These are phyloP conservation scores for Mycotypha africana DNA, from an alignment of 371 early-diverging fungal species.

Conservation along the genomic window DNA sequence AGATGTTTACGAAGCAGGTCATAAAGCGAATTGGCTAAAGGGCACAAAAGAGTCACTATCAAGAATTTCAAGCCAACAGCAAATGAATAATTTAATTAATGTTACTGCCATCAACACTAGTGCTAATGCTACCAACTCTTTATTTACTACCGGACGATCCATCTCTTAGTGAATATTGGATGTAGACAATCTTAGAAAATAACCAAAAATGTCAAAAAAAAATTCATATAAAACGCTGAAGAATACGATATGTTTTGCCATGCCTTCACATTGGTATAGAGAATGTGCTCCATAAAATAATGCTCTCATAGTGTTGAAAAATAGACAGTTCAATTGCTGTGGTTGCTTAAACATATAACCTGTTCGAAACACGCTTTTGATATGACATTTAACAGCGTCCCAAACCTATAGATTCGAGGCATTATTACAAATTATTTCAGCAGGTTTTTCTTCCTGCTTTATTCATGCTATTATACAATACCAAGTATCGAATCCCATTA, in stretches of 20 bases:
- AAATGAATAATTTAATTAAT: slow-evolving; percentile 8
- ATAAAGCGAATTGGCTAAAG: slow-evolving; percentile 56
- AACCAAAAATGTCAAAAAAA: slow-evolving; percentile 3
- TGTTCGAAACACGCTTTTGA: slow-evolving; percentile 67
- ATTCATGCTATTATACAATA: slow-evolving; percentile 29
- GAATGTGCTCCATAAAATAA: slow-evolving; percentile 39
- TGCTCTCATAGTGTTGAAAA: slow-evolving; percentile 48
- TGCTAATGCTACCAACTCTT: neutral
- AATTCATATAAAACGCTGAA: too few species aligned
- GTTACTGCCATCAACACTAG: too few species aligned
- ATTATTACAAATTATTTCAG: neutral
- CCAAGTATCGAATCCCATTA: slow-evolving; percentile 79
- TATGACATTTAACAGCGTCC: slow-evolving; percentile 57
- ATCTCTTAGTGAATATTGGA: slow-evolving; percentile 12
- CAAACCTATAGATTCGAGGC: slow-evolving; percentile 45
- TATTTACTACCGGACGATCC: neutral
- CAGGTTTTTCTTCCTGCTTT: too few species aligned
- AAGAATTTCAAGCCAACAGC: slow-evolving; percentile 14
- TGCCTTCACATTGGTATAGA: slow-evolving; percentile 7
- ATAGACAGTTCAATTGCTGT: too few species aligned
- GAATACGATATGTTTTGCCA: too few species aligned
- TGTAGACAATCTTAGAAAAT: neutral
- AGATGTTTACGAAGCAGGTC: slow-evolving; percentile 80
- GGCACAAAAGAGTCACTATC: slow-evolving; percentile 23
- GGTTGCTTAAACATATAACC: too few species aligned